Conservation (phyloP, 805 yeast genomes). For the Myxozyma mucilagina region DNA sequence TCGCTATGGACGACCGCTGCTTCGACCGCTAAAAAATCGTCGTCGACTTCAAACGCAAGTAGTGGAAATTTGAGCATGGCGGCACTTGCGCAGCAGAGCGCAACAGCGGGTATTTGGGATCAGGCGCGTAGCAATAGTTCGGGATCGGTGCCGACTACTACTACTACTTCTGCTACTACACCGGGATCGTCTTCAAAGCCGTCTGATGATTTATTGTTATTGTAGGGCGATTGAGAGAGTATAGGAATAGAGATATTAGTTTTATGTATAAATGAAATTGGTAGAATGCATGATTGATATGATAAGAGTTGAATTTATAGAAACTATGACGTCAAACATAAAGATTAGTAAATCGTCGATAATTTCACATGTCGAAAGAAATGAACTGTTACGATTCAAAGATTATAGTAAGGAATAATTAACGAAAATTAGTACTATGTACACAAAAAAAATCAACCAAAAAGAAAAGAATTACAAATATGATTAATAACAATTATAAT, state of each 20-base stretch:
- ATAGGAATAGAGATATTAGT: background rate
- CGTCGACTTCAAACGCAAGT: background rate
- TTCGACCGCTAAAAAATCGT: conserved; percentile 29
- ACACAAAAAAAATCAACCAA: background rate
- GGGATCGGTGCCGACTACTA: background rate
- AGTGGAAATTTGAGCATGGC: conserved; percentile 29
- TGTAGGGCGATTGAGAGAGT: background rate
- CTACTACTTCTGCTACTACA: background rate
- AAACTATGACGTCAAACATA: no score
- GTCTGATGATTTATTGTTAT: conserved; percentile 13
- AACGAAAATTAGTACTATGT: background rate
- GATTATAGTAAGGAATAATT: background rate
- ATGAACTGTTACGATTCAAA: no score
- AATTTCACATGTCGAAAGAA: no score
- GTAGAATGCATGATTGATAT: no score
- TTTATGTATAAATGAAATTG: no score
- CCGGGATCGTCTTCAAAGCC: background rate
- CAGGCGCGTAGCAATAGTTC: conserved; percentile 20
- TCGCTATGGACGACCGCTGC: conserved; percentile 43
- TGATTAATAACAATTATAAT: background rate
- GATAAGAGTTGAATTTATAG: no score
- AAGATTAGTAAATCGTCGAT: no score
- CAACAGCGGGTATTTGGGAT: conserved; percentile 38
- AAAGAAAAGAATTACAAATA: background rate
- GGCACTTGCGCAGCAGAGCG: conserved; percentile 37